Conservation (phyloP, 192 early-diverging fungal genomes). For the Coemansia sp. region DNA sequence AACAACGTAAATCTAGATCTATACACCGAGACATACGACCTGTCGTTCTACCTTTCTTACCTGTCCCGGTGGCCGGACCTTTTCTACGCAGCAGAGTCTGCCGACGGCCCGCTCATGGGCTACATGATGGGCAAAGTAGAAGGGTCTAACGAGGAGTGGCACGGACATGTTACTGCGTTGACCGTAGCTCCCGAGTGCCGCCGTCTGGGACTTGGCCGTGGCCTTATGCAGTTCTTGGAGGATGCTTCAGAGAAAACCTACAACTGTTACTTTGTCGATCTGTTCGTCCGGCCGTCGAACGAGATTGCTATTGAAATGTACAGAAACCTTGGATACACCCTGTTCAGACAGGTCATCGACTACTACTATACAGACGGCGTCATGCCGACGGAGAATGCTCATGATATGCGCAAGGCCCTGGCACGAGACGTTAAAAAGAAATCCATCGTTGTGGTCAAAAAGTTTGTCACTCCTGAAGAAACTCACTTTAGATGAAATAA, state of each 20-base stretch:
- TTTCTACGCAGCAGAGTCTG: slow-evolving; percentile 79
- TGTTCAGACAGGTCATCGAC: slow-evolving; percentile 82
- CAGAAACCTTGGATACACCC: slow-evolving; percentile 84
- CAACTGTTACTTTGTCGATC: slow-evolving; percentile 74
- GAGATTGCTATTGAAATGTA: slow-evolving; percentile 91
- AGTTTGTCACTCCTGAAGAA: slow-evolving; percentile 33
- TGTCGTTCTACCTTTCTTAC: slow-evolving; percentile 91
- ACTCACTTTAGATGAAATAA: slow-evolving; percentile 19
- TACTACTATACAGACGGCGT: slow-evolving; percentile 78
- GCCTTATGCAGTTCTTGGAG: slow-evolving; percentile 89
- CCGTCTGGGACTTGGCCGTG: slow-evolving; percentile 82
- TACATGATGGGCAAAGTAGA: slow-evolving; percentile 96
- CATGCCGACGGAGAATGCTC: slow-evolving; percentile 80
- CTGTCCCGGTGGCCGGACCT: slow-evolving; percentile 93
- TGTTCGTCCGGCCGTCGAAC: slow-evolving; percentile 95
- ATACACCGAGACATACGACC: slow-evolving; percentile 95
- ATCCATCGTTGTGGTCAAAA: slow-evolving; percentile 39
- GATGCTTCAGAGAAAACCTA: slow-evolving; percentile 88
- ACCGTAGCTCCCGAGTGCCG: slow-evolving; percentile 96
- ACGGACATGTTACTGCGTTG: slow-evolving; percentile 97
- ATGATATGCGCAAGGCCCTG: slow-evolving; percentile 95
- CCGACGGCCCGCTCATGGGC: slow-evolving; percentile 74
- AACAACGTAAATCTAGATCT: slow-evolving; percentile 95
- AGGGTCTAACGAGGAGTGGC: slow-evolving; percentile 84
- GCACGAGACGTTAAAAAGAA: slow-evolving; percentile 68